phyloP scores from a whole-genome alignment of 768 basidiomycete species.

The Dictyophora rubrovolvata region DNA sequence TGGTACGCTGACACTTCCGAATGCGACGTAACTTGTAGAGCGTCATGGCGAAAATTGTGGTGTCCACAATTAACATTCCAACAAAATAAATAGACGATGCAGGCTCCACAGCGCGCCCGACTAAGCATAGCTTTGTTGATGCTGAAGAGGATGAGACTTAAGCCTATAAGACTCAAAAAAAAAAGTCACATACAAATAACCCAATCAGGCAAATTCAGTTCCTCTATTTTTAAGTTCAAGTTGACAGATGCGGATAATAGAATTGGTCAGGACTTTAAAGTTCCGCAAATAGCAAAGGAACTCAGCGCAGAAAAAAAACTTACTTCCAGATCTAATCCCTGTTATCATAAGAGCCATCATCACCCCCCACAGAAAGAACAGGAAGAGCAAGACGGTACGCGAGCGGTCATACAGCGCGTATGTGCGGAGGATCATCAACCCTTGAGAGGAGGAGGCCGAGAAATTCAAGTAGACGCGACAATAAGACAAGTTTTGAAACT shows the following conservation, averaged over 20 bases:
- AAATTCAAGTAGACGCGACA: not conserved
- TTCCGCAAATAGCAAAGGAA: too few relatives aligned
- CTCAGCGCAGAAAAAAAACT: not conserved
- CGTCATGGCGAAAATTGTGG: not conserved
- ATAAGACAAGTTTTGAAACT: not conserved
- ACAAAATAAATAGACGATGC: not conserved
- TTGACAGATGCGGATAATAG: too few relatives aligned
- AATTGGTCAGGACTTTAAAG: too few relatives aligned
- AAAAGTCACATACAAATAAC: not conserved
- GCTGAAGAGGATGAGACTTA: not conserved
- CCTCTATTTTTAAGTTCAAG: not conserved
- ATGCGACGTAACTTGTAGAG: not conserved
- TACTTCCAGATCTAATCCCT: not conserved
- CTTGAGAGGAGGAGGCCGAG: not conserved
- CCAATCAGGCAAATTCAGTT: not conserved
- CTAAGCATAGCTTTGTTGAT: not conserved
- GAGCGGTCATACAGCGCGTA: not conserved
- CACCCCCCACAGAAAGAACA: not conserved
- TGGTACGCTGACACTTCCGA: too few relatives aligned
- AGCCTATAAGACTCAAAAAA: not conserved
- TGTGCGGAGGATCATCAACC: constrained; percentile 3
- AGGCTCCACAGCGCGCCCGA: not conserved
- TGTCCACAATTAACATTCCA: not conserved
- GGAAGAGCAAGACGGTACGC: not conserved
- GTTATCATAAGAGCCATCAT: not conserved